A percentile compares a stretch with the other conserved stretches of the same genome.
phyloP scores from a whole-genome alignment of 257 asterid species.

The Ligustrum vulgare region DNA sequence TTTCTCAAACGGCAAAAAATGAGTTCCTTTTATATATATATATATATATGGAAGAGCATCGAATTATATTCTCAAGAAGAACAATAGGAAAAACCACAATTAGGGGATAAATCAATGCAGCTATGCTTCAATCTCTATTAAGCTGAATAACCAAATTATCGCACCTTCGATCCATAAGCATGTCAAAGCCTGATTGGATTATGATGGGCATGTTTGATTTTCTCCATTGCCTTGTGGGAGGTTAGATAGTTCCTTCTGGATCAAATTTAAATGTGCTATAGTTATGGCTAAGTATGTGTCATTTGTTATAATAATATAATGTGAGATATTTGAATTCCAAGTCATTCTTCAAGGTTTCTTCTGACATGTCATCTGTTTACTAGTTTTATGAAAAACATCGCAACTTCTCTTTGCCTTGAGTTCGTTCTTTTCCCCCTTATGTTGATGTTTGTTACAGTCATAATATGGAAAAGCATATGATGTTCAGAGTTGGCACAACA shows the following conservation, averaged over 20 bases:
- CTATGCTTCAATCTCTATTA: not conserved
- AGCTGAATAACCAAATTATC: not conserved
- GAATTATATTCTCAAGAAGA: no score
- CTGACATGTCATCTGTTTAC: not conserved
- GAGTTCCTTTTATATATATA: no score
- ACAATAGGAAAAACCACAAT: not conserved
- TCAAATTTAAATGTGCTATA: no score
- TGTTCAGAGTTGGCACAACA: no score
- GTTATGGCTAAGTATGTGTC: no score
- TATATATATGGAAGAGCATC: no score
- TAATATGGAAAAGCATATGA: no score
- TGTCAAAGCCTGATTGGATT: not conserved
- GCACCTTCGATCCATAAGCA: not conserved
- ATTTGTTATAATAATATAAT: not conserved
- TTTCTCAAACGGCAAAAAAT: no score
- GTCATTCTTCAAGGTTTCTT: constrained; percentile 1
- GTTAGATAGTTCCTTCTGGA: not conserved
- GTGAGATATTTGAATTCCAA: not conserved
- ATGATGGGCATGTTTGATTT: not conserved
- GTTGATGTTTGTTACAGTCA: not conserved
- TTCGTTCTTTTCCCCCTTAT: not conserved
- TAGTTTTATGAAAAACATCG: not conserved
- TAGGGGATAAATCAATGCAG: not conserved
- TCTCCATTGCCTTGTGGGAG: not conserved
- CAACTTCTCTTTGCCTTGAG: no score